Evolutionary conservation across 768 basidiomycete genomes (phyloP).

Genomic region (Coprinopsis cinerea): DNA sequence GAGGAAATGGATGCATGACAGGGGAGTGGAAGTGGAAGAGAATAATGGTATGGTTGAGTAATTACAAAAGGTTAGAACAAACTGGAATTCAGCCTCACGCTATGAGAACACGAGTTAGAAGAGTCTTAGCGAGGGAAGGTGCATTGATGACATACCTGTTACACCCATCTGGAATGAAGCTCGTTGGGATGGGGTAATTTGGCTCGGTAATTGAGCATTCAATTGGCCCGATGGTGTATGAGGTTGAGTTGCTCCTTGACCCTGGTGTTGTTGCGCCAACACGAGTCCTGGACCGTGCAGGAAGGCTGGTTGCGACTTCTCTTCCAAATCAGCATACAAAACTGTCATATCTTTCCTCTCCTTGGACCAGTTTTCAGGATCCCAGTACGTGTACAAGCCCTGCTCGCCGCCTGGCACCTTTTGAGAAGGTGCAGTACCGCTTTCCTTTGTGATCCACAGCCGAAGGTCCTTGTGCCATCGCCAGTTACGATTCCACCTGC

Average conservation of each 20-base stretch:
- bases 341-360: slow-evolving; percentile 75
- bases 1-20: slow-evolving; percentile 15
- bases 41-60: slow-evolving; percentile 7
- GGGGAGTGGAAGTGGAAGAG: slow-evolving; percentile 14
- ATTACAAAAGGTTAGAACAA: slow-evolving; percentile 13
- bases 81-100: slow-evolving; percentile 15
- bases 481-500: slow-evolving; percentile 92
- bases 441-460: slow-evolving; percentile 84
- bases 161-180: slow-evolving; percentile 49
- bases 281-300: slow-evolving; percentile 36
- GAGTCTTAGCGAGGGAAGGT: slow-evolving; percentile 13
- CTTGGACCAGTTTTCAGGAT: slow-evolving; percentile 73
- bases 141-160: slow-evolving; percentile 36
- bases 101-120: slow-evolving; percentile 16
- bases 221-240: slow-evolving; percentile 32
- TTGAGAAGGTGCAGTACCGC: slow-evolving; percentile 65
- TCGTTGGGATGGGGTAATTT: slow-evolving; percentile 31
- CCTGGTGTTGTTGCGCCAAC: slow-evolving; percentile 27
- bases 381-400: slow-evolving; percentile 89
- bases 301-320: slow-evolving; percentile 63
- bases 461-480: slow-evolving; percentile 91
- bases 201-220: slow-evolving; percentile 27
- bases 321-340: slow-evolving; percentile 67
- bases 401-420: slow-evolving; percentile 80
- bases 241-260: slow-evolving; percentile 16